Percentiles rank a stretch among this genome's conserved stretches.
These are phyloP conservation scores for Cladosporium sphaerospermum DNA, from an alignment of 2,329 filamentous ascomycete species.

Conservation along the genomic window DNA sequence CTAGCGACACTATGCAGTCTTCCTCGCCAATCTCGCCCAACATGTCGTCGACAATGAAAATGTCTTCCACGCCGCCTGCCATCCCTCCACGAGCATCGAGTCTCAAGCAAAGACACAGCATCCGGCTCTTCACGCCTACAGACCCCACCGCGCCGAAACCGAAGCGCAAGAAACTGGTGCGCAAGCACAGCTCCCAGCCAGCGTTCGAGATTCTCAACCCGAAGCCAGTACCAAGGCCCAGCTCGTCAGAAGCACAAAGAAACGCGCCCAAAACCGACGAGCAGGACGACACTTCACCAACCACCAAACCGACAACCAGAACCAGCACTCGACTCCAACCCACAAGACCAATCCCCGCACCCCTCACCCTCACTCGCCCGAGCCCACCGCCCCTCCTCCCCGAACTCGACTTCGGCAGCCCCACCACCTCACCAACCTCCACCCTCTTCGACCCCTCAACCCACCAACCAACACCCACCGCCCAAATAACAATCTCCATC, in stretches of 20 bases:
- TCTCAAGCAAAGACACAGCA: constrained; percentile 27
- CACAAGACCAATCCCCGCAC: too few relatives aligned
- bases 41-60: too few relatives aligned
- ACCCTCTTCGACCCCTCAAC: neutral
- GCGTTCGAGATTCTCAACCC: neutral
- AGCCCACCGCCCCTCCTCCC: constrained; percentile 2
- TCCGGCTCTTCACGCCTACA: constrained; percentile 28
- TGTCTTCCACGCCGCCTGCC: too few relatives aligned
- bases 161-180: constrained; percentile 1
- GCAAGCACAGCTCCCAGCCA: neutral
- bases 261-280: neutral
- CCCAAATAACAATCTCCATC: neutral
- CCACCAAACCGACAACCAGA: neutral
- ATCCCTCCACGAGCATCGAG: neutral
- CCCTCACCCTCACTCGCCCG: neutral
- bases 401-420: constrained; percentile 6
- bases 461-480: neutral
- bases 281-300: neutral
- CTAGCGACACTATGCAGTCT: too few relatives aligned
- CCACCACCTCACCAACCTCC: neutral
- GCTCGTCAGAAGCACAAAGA: neutral
- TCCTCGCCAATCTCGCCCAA: too few relatives aligned
- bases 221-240: neutral
- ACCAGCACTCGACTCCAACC: too few relatives aligned
- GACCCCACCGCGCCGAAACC: neutral